Conservation (phyloP, 2,329 filamentous ascomycete species). For the Blastomyces silverae region DNA sequence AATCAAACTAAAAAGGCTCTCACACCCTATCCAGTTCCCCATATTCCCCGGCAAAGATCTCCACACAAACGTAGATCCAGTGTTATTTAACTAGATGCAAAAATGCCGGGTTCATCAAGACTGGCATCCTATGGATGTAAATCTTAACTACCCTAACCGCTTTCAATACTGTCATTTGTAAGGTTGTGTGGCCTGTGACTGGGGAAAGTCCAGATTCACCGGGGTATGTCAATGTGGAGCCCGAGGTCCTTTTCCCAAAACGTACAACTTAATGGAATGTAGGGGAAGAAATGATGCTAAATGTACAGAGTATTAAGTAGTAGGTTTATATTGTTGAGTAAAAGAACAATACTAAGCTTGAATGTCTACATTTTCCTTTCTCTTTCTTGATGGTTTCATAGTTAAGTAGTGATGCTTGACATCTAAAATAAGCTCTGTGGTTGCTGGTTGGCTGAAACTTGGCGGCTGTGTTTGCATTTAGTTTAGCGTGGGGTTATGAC, state of each 20-base stretch:
- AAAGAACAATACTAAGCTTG: constrained; percentile 5
- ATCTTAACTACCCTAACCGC: not conserved
- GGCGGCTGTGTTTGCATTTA: not conserved
- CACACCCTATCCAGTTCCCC: not conserved
- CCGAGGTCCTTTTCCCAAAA: not conserved
- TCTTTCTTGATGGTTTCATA: not conserved
- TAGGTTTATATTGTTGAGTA: constrained; percentile 3
- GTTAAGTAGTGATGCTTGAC: not conserved
- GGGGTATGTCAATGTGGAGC: not conserved
- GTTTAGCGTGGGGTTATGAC: not conserved
- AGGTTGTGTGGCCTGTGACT: not conserved
- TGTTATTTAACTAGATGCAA: not conserved
- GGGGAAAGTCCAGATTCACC: not conserved
- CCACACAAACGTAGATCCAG: not conserved
- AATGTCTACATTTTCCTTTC: not conserved
- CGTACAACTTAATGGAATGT: not conserved
- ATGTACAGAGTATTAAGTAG: not conserved
- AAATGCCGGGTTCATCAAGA: not conserved
- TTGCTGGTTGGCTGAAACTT: not conserved
- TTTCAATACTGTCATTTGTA: not conserved
- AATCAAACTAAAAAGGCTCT: too few relatives aligned
- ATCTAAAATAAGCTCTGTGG: not conserved
- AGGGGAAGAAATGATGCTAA: not conserved
- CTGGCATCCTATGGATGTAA: not conserved
- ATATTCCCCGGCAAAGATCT: not conserved